Evolutionary conservation across 2,329 filamentous ascomycete species (phyloP).

Genomic region (Davidsoniella neocaledoniae): DNA sequence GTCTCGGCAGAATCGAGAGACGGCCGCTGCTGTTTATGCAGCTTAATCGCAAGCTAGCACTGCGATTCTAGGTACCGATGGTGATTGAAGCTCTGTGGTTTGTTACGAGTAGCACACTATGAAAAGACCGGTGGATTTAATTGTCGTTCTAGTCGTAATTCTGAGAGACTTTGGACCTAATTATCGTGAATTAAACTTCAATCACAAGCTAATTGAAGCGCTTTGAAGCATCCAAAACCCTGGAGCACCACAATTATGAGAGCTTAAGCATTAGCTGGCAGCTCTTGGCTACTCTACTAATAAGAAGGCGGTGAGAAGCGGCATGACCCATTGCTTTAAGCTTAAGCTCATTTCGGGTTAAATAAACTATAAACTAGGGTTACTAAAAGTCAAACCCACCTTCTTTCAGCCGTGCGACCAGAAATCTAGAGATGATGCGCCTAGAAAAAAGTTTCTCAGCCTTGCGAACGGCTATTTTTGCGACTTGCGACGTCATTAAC

Average conservation of each 20-base stretch:
- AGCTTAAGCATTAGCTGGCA: constrained; percentile 3
- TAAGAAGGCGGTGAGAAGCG: constrained; percentile 11
- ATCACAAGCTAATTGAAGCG: no score
- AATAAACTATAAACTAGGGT: neutral
- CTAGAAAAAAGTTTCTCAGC: constrained; percentile 4
- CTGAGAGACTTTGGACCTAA: no score
- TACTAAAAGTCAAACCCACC: neutral
- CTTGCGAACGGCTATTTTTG: constrained; percentile 1
- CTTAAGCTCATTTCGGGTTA: constrained; percentile 7
- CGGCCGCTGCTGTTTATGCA: no score
- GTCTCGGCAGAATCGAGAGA: no score
- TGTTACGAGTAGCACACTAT: no score
- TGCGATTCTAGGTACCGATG: no score
- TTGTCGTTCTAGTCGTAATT: no score
- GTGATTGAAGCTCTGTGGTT: no score
- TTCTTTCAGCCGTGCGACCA: neutral
- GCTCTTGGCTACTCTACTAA: constrained; percentile 1
- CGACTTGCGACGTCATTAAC: constrained; percentile 1
- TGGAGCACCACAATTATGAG: no score
- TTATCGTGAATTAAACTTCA: no score
- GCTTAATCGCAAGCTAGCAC: no score
- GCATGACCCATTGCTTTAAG: constrained; percentile 12
- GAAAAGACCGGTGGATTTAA: no score
- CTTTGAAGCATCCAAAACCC: neutral
- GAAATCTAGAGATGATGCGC: neutral